Conservation (phyloP, 495 filamentous ascomycete species). For the Xylaria nigripes region DNA sequence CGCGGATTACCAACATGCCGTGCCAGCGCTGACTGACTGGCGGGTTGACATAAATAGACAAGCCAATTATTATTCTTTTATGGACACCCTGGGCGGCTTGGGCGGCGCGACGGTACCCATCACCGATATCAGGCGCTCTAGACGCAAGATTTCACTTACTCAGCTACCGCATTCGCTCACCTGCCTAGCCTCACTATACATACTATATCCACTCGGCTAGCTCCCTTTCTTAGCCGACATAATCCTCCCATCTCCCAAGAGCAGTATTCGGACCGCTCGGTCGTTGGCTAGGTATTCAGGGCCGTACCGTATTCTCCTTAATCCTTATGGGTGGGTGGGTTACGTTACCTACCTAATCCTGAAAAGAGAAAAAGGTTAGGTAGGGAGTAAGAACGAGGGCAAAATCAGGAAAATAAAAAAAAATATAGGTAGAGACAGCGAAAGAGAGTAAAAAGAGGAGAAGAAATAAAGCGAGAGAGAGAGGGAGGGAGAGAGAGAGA, state of each 20-base stretch:
- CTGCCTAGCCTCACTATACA: constrained; percentile 9
- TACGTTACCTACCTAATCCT: neutral
- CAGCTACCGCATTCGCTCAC: constrained; percentile 13
- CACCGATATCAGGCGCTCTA: constrained; percentile 7
- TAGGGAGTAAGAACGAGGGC: too few relatives aligned
- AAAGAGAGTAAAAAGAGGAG: neutral
- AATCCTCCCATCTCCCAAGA: constrained; percentile 10
- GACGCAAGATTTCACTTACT: constrained; percentile 9
- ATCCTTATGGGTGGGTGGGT: neutral
- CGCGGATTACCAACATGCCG: neutral
- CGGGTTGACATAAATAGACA: neutral
- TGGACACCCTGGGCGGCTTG: constrained; percentile 3
- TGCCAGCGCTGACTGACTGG: constrained; percentile 1
- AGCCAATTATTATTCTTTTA: neutral
- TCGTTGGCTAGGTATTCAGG: constrained; percentile 2
- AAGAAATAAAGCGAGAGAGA: neutral
- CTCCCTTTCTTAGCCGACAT: constrained; percentile 12
- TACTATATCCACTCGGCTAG: constrained; percentile 10
- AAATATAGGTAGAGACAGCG: too few relatives aligned
- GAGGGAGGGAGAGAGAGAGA: neutral
- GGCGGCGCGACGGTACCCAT: neutral
- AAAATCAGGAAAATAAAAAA: neutral
- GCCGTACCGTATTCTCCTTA: too few relatives aligned
- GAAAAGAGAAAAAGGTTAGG: neutral
- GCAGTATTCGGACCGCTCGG: constrained; percentile 11